Conservation (phyloP, 306 rosid species). For the Rosa persica region DNA sequence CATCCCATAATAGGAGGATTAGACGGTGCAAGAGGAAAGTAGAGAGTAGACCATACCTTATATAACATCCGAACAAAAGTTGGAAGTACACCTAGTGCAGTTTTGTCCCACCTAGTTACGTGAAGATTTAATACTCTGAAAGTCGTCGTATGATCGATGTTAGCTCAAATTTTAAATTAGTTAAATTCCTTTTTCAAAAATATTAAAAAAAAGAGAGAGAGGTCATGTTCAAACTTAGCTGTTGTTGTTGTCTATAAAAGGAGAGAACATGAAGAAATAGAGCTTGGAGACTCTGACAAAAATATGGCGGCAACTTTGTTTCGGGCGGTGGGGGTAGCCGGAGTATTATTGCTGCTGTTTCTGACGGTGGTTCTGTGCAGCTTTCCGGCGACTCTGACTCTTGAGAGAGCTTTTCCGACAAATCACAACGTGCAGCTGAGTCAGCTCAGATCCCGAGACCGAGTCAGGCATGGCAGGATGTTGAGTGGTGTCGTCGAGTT, state of each 20-base stretch:
- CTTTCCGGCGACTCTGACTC: slow-evolving; percentile 47
- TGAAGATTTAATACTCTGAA: neutral
- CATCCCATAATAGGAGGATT: too few species aligned
- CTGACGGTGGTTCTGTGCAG: slow-evolving; percentile 16
- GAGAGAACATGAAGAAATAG: neutral
- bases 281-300: neutral
- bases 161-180: neutral
- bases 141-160: neutral
- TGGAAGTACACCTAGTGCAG: neutral
- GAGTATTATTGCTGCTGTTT: neutral
- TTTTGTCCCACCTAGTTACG: neutral
- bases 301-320: neutral
- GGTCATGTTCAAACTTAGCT: neutral
- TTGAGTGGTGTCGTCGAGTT: slow-evolving; percentile 55
- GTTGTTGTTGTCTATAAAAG: neutral
- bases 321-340: neutral
- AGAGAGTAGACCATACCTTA: neutral
- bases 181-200: neutral
- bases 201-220: neutral
- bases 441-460: slow-evolving; percentile 58
- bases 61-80: neutral
- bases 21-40: neutral
- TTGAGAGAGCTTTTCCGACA: slow-evolving; percentile 68
- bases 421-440: slow-evolving; percentile 53
- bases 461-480: slow-evolving; percentile 55